A percentile compares a stretch with the other conserved stretches of the same genome.
phyloP scores from a whole-genome alignment of 805 yeast genomes.

The Schizosaccharomyces osmophilus region DNA sequence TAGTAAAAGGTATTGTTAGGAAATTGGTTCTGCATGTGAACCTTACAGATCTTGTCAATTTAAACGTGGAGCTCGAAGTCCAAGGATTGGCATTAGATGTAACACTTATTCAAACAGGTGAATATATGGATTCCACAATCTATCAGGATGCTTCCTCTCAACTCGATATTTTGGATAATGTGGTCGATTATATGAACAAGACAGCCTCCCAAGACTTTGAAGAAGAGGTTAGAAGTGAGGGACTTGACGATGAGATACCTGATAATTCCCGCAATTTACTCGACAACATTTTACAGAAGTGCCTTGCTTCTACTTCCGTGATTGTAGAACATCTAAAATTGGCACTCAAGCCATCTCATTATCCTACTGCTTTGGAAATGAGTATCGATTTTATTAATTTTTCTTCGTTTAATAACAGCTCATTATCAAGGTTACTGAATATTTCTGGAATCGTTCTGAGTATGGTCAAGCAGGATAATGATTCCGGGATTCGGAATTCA shows the following conservation, averaged over 20 bases:
- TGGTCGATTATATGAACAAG: not conserved
- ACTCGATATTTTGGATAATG: not conserved
- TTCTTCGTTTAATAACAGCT: not conserved
- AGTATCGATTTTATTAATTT: not conserved
- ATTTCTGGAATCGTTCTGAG: not conserved
- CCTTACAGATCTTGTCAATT: not conserved
- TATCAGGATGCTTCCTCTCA: not conserved
- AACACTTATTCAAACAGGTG: not conserved
- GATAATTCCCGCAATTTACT: not conserved
- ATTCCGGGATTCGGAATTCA: not conserved
- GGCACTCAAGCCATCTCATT: not conserved
- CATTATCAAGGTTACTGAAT: not conserved
- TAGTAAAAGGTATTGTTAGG: not conserved
- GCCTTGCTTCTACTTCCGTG: not conserved
- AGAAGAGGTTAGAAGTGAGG: not conserved
- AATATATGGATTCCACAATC: not conserved
- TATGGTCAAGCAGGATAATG: not conserved
- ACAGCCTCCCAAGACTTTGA: not conserved
- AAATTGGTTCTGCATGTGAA: not conserved
- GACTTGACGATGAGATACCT: not conserved
- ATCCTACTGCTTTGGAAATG: not conserved
- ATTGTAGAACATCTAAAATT: not conserved
- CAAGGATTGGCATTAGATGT: not conserved
- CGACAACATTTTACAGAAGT: not conserved
- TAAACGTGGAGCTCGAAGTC: not conserved